Percentiles rank a stretch among this genome's conserved stretches.
phyloP scores from a whole-genome alignment of 345 rosid genomes.

The Aquilaria malaccensis region DNA sequence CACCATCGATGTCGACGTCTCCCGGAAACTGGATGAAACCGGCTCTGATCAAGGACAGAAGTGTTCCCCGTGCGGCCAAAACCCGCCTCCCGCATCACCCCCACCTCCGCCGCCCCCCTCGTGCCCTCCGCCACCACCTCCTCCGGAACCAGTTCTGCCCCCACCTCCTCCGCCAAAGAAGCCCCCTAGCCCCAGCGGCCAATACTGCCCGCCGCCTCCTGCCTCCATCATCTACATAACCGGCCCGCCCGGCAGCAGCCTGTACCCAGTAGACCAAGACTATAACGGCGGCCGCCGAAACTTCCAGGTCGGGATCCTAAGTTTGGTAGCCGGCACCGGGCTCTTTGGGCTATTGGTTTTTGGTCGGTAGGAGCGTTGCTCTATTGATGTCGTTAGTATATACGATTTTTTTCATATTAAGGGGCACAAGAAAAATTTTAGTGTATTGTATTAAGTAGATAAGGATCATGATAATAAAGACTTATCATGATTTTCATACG shows the following conservation, averaged over 20 bases:
- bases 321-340: constrained; percentile 21
- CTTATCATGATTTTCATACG: no score
- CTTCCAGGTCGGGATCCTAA: not conserved
- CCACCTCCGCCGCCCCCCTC: constrained; percentile 32
- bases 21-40: constrained; percentile 33
- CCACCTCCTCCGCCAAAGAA: constrained; percentile 33
- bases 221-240: constrained; percentile 30
- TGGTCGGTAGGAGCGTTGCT: not conserved
- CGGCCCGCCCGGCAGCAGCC: constrained; percentile 25
- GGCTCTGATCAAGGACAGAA: constrained; percentile 23
- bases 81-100: constrained; percentile 47
- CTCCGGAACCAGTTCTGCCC: constrained; percentile 15
- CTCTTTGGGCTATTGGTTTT: constrained; percentile 21
- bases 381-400: not conserved
- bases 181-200: constrained; percentile 16
- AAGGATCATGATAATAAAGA: no score
- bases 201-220: constrained; percentile 30
- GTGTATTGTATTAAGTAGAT: no score
- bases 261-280: constrained; percentile 32
- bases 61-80: constrained; percentile 37
- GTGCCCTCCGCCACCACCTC: constrained; percentile 42
- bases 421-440: not conserved
- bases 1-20: constrained; percentile 10
- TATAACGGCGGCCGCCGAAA: constrained; percentile 6
- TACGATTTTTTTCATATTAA: not conserved